phyloP scores from a whole-genome alignment of 352 stramenopile genomes.

The Phytophthora sojae region DNA sequence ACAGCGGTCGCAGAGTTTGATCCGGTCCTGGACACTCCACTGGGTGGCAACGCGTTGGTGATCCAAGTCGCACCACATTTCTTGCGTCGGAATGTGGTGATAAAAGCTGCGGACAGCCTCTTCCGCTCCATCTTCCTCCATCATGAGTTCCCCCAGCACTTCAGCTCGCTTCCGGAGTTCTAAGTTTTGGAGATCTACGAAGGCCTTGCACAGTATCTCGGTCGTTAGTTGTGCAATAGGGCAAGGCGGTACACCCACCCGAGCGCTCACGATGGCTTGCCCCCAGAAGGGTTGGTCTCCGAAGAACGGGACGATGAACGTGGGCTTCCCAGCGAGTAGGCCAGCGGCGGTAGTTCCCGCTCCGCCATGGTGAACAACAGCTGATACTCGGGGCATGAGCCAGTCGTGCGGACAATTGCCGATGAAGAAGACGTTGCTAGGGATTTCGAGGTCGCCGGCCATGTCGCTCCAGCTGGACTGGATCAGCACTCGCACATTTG shows the following conservation, averaged over 20 bases:
- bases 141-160: constrained; percentile 61
- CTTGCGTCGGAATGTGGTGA: constrained; percentile 78
- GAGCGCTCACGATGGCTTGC: constrained; percentile 68
- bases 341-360: constrained; percentile 53
- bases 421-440: constrained; percentile 29
- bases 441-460: constrained; percentile 28
- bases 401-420: constrained; percentile 33
- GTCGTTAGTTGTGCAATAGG: constrained; percentile 68
- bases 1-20: constrained; percentile 54
- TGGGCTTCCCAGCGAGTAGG: constrained; percentile 88
- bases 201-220: constrained; percentile 76
- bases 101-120: constrained; percentile 89
- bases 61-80: constrained; percentile 78
- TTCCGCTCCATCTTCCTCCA: constrained; percentile 82
- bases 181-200: constrained; percentile 58
- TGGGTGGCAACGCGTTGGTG: constrained; percentile 41
- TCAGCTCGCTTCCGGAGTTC: constrained; percentile 57
- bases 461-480: constrained; percentile 38
- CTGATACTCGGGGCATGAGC: constrained; percentile 28
- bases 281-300: constrained; percentile 94
- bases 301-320: constrained; percentile 95
- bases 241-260: constrained; percentile 82
- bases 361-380: constrained; percentile 25
- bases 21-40: constrained; percentile 41
- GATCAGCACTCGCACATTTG: constrained; percentile 22